Base-by-base conservation (phyloP, 139 green algal species). In the Picochlorum costavermella region DNA sequence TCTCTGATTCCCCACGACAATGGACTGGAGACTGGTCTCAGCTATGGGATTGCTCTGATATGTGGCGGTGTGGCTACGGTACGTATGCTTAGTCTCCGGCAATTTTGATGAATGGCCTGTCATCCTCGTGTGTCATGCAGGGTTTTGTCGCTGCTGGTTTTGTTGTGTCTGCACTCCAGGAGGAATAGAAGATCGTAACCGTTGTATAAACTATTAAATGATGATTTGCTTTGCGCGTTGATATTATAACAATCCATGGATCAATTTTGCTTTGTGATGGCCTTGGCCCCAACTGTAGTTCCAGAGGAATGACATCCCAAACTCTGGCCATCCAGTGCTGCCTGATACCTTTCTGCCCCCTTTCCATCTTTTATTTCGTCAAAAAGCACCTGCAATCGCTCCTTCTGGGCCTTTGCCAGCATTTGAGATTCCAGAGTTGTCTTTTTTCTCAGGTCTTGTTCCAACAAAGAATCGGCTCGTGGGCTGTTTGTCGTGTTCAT, bases 361-460 rank as follows among this genome's bases (percentile, higher is more conserved):
- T 44, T 40, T 4, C 61, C 40, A 9, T 45, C 60, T 62, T 63
- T 57, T 10, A 81, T 50, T 59, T 86, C 79, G 20, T 79, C 75
- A 23, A 86, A 50, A 56, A 86, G 50, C n/a, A 86, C 78, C 16
- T 73, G 65, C 43, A 86, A 67, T 45, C 79, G 56, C 33, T 83
- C 62, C n/a, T 62, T 69, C 63, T 86, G 82, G 17, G 74, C 79
- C 16, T 59, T 67, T 30, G 74, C 74, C 49, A 86, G 64, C 28
- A 83, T 62, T 64, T 76, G 56, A 28, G 56, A 37, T n/a, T 72
- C 45, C 5, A 73, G 36, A 43, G 53, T 49, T 26, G 53, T 57
- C n/a, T 50, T 58, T 5, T 48, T 51, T 43, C 63, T 57, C 28
- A 77, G 58, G 29, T 66, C 45, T 36, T 72, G 26, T 60, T 77